phyloP scores from a whole-genome alignment of 2,329 filamentous ascomycete genomes.

The Hypoxylon sp. region DNA sequence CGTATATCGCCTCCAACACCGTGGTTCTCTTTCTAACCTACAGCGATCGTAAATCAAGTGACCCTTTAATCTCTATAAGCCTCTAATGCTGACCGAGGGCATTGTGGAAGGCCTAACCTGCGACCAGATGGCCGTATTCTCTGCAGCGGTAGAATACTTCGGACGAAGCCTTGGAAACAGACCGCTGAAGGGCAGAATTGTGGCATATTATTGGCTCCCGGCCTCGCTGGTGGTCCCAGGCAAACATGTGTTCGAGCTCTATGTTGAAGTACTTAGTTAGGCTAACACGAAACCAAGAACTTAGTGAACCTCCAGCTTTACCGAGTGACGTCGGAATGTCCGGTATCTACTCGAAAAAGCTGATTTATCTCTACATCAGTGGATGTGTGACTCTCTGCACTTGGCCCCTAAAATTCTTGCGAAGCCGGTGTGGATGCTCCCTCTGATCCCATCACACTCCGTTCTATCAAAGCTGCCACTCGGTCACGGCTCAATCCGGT shows the following conservation, averaged over 20 bases:
- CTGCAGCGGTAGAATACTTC: neutral
- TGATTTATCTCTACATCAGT: neutral
- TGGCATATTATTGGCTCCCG: neutral
- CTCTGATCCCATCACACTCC: conserved; percentile 8
- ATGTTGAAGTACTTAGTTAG: neutral
- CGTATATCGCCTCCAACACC: conserved; percentile 29
- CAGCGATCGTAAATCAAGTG: conserved; percentile 32
- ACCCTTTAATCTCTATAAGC: conserved; percentile 28
- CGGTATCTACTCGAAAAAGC: neutral
- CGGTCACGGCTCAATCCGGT: neutral
- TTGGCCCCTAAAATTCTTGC: conserved; percentile 1
- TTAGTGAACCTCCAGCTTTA: conserved; percentile 5
- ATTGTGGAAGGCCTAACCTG: conserved; percentile 15
- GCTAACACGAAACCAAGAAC: conserved; percentile 1
- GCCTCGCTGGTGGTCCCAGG: neutral
- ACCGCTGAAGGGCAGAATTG: neutral
- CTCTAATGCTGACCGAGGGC: conserved; percentile 10
- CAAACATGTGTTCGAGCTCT: neutral
- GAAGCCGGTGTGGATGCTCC: neutral
- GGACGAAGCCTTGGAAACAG: neutral
- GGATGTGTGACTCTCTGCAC: conserved; percentile 11
- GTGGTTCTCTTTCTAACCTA: conserved; percentile 26
- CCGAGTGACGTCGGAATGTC: conserved; percentile 9
- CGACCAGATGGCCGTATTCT: conserved; percentile 10
- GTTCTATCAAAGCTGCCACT: conserved; percentile 4